Base-by-base conservation (phyloP, 1,139 yeast species). In the Yamadazyma spencermartinsiae region DNA sequence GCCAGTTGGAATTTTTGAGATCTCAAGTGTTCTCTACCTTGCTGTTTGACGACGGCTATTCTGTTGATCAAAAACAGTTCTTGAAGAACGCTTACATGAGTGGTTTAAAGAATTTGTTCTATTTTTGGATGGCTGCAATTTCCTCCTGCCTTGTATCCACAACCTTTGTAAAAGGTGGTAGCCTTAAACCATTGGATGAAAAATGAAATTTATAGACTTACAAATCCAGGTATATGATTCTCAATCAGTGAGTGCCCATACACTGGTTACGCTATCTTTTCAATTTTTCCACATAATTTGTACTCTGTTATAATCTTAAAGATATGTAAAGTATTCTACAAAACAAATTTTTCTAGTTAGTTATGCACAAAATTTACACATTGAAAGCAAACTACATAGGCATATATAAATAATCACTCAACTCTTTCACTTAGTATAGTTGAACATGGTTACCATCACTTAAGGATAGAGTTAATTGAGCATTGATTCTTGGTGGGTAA, bases 51-150 rank as follows among this genome's bases (percentile, higher is more conserved):
- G 23, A 23, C 20, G 26, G 23, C 36, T 33, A 48, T 9, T 21
- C 23, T 10, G 31, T 37, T 1, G 34, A 32, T 2, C 65, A 65
- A 39, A 42, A 44, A 25, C 17, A n/a, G 1, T 42, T 42, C 15
- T 53, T 68, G 15, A 44, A 49, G 26, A 27, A 45, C 11, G 52
- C 63, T 40, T 61, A 64, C 33, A 56, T 59, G 51, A 41, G 49
- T 11, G 57, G 69, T 2, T 46, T 69, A 27, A 57, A 52, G 26
- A 56, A 57, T 26, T 60, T 65, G 35, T 68, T 63, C 41, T 61
- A 60, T 36, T 58, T 64, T 49, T 49, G 58, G 34, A 54, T 68
- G 27, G 73, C 74, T 2, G 51, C 65, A 36, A 54, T 66, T 38
- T 68, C 56, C 2, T 31, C 61, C 4, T 64, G 73, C 38, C 50